Base-by-base conservation (phyloP, 306 rosid genomes). In the Lathyrus aphaca region DNA sequence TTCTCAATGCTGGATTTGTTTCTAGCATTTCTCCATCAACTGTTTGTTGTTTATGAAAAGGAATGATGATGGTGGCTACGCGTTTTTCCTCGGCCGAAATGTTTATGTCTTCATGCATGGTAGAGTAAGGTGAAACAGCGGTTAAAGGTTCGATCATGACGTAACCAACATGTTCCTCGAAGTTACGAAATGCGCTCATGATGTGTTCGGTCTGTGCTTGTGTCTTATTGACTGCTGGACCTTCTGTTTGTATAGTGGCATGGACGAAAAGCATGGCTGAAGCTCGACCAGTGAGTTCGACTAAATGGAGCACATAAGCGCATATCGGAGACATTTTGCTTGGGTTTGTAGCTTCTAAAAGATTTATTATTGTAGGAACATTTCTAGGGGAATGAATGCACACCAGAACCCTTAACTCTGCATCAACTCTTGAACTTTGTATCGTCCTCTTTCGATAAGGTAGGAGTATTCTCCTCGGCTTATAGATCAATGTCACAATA, bases 201-300 rank as follows among this genome's bases (percentile, higher is more conserved):
- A 92, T 92, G 64, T 88, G 88, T 27, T 92, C 93, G 0, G 92
- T 83, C 12, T 89, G 98, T 5, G 98, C 96, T 76, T 89, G 95
- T 6, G 92, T 84, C 54, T 82, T 74, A 74, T 82, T 83, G 9
- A 83, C 79, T 2, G 89, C 90, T 1, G 87, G 92, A 0, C 86
- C 77, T n/a, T 86, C 88, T 0, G 89, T 74, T 79, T 86, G 82
- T 11, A 80, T 38, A 1, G 77, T 79, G 57, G 82, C 79, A 65
- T 85, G 95, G 74, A 83, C 96, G n/a, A 83, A 66, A 72, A 92
- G 91, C 96, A 92, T 92, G 61, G 96, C 96, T 5, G 98, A 92
- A 54, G 95, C 89, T 12, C 98, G 85, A 1, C 92, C 89, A 0
- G 96, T 89, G 82, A 92, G 95, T 66, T 92, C 98, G 13, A 90